Base-by-base conservation (phyloP, 2,329 filamentous ascomycete species). In the Pseudofabraea citricarpa region DNA sequence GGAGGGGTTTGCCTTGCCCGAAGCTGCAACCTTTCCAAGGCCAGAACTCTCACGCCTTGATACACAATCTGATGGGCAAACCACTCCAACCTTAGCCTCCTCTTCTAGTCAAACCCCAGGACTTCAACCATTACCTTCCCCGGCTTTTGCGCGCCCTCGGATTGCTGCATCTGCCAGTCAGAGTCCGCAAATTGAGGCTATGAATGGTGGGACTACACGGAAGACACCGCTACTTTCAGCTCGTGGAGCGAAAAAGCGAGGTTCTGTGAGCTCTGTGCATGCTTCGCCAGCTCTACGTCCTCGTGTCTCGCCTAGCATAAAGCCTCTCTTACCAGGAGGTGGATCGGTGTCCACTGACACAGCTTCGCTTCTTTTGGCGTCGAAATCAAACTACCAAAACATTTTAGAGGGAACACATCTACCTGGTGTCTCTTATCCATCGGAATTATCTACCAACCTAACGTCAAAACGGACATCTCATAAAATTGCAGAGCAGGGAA, bases 331-430 rank as follows among this genome's bases (percentile, higher is more conserved):
- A 36, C 89, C 90, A 16, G 83, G 68, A 20, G 73, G 67, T 8
- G 63, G 73, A 3, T 66, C 73, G 44, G 71, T 75, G 1, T 72
- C 71, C 4, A 79, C 82, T 52, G 77, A 81, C 53, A 74, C 77
- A 2, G 74, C 79, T 0, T 83, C 79, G n/a, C 75, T 89, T 21
- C 76, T 97, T 35, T 75, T 98, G 21, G 87, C 90, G 26, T 89
- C 87, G 13, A 97, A 97, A 63, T 97, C 91, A 2, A 98, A 98
- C 59, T 98, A 98, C 58, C 91, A 97, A 59, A 95, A 96, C 56
- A 93, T 98, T 27, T 69, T 98, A 9, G 93, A 97, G 62, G 93
- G 93, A 38, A 97, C 90, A 40, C 83, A 85, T 44, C 81, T 96
- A 1, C 90, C 90, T 0, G 91, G 91, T 10, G 85, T 96, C 10